A percentile compares a stretch with the other conserved stretches of the same genome.
phyloP scores from a whole-genome alignment of 2,329 filamentous ascomycete species.

The Didymella lethalis region DNA sequence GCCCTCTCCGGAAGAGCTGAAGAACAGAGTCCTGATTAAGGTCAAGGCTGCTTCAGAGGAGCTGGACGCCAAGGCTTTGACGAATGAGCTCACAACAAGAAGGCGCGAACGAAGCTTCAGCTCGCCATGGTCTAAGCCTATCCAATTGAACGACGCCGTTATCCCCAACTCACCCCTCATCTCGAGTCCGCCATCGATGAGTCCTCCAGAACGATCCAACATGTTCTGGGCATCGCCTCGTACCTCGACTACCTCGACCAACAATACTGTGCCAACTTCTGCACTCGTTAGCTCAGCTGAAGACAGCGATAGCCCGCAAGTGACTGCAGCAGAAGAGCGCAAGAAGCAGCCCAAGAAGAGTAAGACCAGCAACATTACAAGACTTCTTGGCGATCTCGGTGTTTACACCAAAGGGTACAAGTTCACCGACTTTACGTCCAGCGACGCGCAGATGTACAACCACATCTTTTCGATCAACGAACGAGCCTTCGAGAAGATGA shows the following conservation, averaged over 20 bases:
- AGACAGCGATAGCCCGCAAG: constrained; percentile 73
- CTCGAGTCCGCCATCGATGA: constrained; percentile 62
- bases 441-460: constrained; percentile 85
- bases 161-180: constrained; percentile 59
- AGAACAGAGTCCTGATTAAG: constrained; percentile 86
- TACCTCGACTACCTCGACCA: constrained; percentile 64
- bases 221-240: constrained; percentile 60
- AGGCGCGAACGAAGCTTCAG: constrained; percentile 72
- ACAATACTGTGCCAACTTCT: constrained; percentile 63
- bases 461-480: constrained; percentile 97
- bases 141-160: constrained; percentile 64
- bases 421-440: constrained; percentile 78
- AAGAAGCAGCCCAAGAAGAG: constrained; percentile 68
- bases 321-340: constrained; percentile 65
- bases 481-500: constrained; percentile 82
- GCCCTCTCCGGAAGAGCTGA: constrained; percentile 86
- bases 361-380: constrained; percentile 82
- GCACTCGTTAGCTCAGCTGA: constrained; percentile 68
- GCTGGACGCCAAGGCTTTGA: constrained; percentile 44
- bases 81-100: constrained; percentile 47
- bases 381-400: constrained; percentile 82
- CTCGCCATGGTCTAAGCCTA: constrained; percentile 74
- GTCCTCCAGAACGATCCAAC: constrained; percentile 58
- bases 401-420: constrained; percentile 82
- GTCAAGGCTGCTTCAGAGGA: constrained; percentile 77